phyloP scores from a whole-genome alignment of 148 eudicot species.

The Tetragonia tetragonoides region DNA sequence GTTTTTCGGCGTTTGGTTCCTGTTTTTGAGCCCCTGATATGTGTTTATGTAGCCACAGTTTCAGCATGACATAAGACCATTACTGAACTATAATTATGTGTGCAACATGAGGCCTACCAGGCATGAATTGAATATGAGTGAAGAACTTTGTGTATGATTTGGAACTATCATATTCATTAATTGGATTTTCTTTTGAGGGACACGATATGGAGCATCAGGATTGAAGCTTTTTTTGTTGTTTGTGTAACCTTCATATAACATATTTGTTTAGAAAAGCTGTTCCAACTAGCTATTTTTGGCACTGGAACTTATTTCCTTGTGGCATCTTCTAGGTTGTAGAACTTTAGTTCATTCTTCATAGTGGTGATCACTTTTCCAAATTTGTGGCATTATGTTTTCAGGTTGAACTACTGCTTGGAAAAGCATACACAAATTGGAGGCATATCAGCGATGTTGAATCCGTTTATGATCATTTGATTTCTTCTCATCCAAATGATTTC shows the following conservation, averaged over 20 bases:
- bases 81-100: too few species aligned
- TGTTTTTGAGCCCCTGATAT: too few species aligned
- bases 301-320: neutral
- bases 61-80: too few species aligned
- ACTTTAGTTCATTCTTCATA: neutral
- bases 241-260: too few species aligned
- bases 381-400: slow-evolving; percentile 25
- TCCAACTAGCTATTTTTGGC: neutral
- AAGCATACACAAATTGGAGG: slow-evolving; percentile 98
- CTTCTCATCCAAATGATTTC: slow-evolving; percentile 77
- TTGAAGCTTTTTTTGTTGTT: neutral
- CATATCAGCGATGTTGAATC: slow-evolving; percentile 84
- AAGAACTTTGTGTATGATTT: neutral
- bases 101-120: too few species aligned
- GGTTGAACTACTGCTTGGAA: slow-evolving; percentile 94
- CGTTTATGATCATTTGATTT: slow-evolving; percentile 84
- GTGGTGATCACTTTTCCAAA: neutral
- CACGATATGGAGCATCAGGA: neutral
- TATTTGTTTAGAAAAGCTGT: neutral
- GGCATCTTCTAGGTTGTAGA: neutral
- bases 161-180: neutral
- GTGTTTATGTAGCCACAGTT: too few species aligned
- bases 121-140: neutral
- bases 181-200: too few species aligned
- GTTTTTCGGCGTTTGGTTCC: too few species aligned